Evolutionary conservation across 768 basidiomycete species (phyloP), one percentile per base, ranked within the genome.

Genomic region (Russula vinacea): DNA sequence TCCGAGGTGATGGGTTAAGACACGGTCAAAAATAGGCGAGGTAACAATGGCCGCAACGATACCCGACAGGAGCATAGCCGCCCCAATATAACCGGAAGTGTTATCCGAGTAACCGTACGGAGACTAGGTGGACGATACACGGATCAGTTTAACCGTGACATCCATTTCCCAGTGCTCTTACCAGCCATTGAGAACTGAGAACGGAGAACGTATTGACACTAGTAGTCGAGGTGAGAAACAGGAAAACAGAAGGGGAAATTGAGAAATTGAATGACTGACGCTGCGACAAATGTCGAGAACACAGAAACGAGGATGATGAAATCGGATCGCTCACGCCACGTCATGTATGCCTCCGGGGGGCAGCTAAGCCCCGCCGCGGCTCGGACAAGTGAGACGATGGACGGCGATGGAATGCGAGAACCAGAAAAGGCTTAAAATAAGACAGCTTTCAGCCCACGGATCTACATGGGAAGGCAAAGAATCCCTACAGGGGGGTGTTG

Each of bases 21-120:
- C 83, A 22, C 91, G 84, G 70, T 93, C 92, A 70, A 92, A 87
- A 4, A 92, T 73, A 0, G 92, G 92, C 0, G 91, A 84, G 0
- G 86, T 82, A 55, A 86, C 69, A 35, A 86, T 76, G 0, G 92
- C 87, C 11, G 84, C 81, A 2, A 89, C 73, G 62, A 94, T 82
- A 24, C 92, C 92, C 0, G 86, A 78, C 40, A 92, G 74, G 16
- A 92, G 80, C 40, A 92, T 73, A 39, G 80, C 79, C n/a, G 81
- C 83, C 42, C 90, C 88, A 76, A 93, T 76, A 42, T 91, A 77
- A 8, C 91, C 91, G 39, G 85, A 79, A n/a, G 75, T 78, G 62
- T 83, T 80, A 32, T 81, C 75, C 0, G 84, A 82, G 73, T 94
- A 94, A 4, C 91, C 90, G 35, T 79, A 78, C 19, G 92, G 92